Percentiles rank a stretch among this genome's conserved stretches.
These are phyloP conservation scores for Coniferiporia sulphurascens DNA, from an alignment of 1,284 basidiomycete species.

Conservation along the genomic window DNA sequence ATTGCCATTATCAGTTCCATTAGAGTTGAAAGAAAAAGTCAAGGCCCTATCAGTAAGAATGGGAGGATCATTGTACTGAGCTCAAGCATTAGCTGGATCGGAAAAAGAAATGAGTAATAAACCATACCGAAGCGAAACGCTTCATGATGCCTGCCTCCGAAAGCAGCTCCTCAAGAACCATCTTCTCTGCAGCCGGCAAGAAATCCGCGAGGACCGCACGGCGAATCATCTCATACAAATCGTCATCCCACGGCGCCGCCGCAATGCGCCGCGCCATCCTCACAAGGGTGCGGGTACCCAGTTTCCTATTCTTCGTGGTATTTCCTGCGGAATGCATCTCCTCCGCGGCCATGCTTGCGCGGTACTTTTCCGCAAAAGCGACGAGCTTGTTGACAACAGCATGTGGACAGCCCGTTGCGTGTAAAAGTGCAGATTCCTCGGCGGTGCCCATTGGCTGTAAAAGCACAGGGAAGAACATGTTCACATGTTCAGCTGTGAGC, in stretches of 20 bases:
- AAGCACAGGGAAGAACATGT: slow-evolving; percentile 62
- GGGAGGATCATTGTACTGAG: slow-evolving; percentile 48
- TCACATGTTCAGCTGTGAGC: slow-evolving; percentile 59
- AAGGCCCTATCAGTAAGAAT: slow-evolving; percentile 34
- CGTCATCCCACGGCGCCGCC: slow-evolving; percentile 37
- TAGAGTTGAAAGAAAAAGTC: slow-evolving; percentile 41
- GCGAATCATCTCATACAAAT: slow-evolving; percentile 43
- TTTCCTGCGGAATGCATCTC: slow-evolving; percentile 23
- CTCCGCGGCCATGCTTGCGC: slow-evolving; percentile 47
- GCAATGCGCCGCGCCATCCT: slow-evolving; percentile 49
- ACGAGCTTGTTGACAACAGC: slow-evolving; percentile 34
- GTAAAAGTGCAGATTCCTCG: slow-evolving; percentile 45
- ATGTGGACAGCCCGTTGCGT: slow-evolving; percentile 38
- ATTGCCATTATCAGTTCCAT: slow-evolving; percentile 27
- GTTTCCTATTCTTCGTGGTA: slow-evolving; percentile 53
- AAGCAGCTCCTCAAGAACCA: slow-evolving; percentile 48
- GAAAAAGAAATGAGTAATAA: background rate
- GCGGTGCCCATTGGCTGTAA: slow-evolving; percentile 49
- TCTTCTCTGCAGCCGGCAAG: slow-evolving; percentile 51
- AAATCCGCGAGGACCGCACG: slow-evolving; percentile 55
- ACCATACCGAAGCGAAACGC: slow-evolving; percentile 36
- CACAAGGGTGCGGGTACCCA: slow-evolving; percentile 57
- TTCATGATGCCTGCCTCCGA: slow-evolving; percentile 45
- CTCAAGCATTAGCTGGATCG: background rate
- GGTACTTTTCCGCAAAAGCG: slow-evolving; percentile 52